Conservation (phyloP, 2,329 filamentous ascomycete species). For the Fusarium anguioides region DNA sequence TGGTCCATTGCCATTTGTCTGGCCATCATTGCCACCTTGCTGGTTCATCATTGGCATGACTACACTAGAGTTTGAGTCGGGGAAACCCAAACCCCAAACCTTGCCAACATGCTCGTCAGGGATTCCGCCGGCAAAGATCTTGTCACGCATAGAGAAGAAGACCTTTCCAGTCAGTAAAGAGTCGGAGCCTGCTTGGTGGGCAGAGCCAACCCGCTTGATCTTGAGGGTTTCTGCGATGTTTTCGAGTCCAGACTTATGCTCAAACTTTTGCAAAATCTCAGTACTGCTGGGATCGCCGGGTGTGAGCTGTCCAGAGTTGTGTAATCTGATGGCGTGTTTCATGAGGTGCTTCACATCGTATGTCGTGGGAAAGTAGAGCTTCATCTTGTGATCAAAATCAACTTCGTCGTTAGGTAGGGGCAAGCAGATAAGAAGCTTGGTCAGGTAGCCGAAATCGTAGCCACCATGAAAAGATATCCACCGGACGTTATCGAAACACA, state of each 20-base stretch:
- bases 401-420: conserved; percentile 88
- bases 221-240: conserved; percentile 94
- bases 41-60: conserved; percentile 52
- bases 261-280: conserved; percentile 85
- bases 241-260: conserved; percentile 90
- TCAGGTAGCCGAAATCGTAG: conserved; percentile 97
- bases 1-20: conserved; percentile 58
- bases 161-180: conserved; percentile 92
- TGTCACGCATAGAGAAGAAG: conserved; percentile 91
- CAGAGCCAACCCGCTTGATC: conserved; percentile 85
- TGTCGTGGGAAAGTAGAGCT: conserved; percentile 90
- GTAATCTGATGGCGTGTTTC: conserved; percentile 82
- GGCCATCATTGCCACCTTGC: conserved; percentile 48
- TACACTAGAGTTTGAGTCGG: conserved; percentile 69
- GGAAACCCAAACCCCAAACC: conserved; percentile 90
- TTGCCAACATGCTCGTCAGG: conserved; percentile 86
- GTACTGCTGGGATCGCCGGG: conserved; percentile 72
- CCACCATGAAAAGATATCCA: conserved; percentile 99
- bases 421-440: conserved; percentile 88
- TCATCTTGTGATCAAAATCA: conserved; percentile 88
- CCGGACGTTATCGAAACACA: conserved; percentile 86
- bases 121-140: conserved; percentile 86
- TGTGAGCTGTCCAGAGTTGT: conserved; percentile 71
- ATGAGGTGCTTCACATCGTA: conserved; percentile 98
- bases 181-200: conserved; percentile 94